Base-by-base conservation (phyloP, 768 basidiomycete genomes). In the Panellus pusillus region DNA sequence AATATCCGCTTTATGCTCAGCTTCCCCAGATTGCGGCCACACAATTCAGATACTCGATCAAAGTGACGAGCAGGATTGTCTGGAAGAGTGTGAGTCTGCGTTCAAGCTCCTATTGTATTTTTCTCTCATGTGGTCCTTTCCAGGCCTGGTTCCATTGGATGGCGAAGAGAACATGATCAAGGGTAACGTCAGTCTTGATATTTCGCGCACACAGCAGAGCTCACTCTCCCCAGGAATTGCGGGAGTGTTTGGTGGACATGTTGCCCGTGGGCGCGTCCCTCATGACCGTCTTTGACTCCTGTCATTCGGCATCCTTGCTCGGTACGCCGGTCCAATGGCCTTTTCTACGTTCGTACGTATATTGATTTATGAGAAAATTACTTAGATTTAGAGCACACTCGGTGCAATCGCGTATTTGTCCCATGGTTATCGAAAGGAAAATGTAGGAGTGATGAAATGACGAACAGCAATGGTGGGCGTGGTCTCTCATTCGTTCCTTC, bases 251-350 rank as follows among this genome's bases (percentile, higher is more conserved):
- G 3, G 64, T 67, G 4, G 64, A 65, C 52, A 47, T 50, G 1
- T 49, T 67, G 4, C 54, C 61, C 13, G 60, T 46, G 4, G 66
- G 66, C 6, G 57, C 57, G 15, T 55, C 58, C 13, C 63, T 66
- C 9, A 57, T 63, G 19, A 57, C 46, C 9, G 50, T 61, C 37
- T 53, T 63, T 27, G 59, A 60, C 41, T 47, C 59, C 13, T 62
- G 66, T 46, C 63, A 65, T 50, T 66, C 66, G 15, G 66, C 59
- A 8, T 57, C 66, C 1, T 52, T 67, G 15, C 60, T 67, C 15
- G 65, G 66, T 67, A 36, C 15, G 53, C 52, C 1, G n/a, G 32
- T 14, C 32, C 11, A 9, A 35, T 24, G 1, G n/a, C 18, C 24
- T 7, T 1, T 8, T n/a, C 12, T 17, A 12, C 3, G 32, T 6